These are phyloP conservation scores for Earliella scabrosa DNA, from an alignment of 1,284 basidiomycete genomes.

Conservation along the genomic window DNA sequence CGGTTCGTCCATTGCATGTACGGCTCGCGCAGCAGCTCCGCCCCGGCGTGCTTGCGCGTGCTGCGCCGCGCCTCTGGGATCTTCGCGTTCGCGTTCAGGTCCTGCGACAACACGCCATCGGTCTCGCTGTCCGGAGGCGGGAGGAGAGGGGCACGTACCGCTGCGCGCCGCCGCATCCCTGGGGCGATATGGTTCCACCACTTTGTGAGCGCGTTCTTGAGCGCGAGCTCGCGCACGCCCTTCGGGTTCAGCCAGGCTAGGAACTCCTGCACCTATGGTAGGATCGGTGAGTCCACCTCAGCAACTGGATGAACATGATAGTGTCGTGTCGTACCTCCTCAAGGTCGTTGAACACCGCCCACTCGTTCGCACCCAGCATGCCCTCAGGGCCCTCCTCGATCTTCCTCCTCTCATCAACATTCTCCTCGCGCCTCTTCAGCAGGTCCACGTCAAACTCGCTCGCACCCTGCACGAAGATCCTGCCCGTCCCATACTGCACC, in stretches of 20 bases:
- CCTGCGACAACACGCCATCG: constrained; percentile 44
- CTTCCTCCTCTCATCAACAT: constrained; percentile 59
- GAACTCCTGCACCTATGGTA: constrained; percentile 76
- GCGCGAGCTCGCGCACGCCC: constrained; percentile 84
- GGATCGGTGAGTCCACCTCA: too few species aligned
- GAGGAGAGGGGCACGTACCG: constrained; percentile 50
- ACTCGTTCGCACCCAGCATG: constrained; percentile 76
- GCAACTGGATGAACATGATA: too few species aligned
- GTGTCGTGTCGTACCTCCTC: constrained; percentile 85
- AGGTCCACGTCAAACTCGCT: constrained; percentile 78
- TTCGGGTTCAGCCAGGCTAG: constrained; percentile 91
- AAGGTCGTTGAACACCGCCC: constrained; percentile 87
- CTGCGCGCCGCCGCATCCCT: constrained; percentile 76
- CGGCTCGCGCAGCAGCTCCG: constrained; percentile 73
- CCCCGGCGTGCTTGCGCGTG: constrained; percentile 63
- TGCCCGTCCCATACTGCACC: constrained; percentile 84
- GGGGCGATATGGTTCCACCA: constrained; percentile 88
- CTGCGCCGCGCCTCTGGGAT: constrained; percentile 80
- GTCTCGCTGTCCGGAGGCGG: neutral
- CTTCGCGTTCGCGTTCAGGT: constrained; percentile 66
- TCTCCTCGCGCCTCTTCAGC: constrained; percentile 57
- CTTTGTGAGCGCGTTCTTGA: constrained; percentile 80
- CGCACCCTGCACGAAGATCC: constrained; percentile 90
- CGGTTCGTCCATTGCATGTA: constrained; percentile 87
- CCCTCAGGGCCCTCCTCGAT: constrained; percentile 82